These are phyloP conservation scores for Vitis hybrid DNA, from an alignment of 177 flowering plant genomes.

Conservation along the genomic window DNA sequence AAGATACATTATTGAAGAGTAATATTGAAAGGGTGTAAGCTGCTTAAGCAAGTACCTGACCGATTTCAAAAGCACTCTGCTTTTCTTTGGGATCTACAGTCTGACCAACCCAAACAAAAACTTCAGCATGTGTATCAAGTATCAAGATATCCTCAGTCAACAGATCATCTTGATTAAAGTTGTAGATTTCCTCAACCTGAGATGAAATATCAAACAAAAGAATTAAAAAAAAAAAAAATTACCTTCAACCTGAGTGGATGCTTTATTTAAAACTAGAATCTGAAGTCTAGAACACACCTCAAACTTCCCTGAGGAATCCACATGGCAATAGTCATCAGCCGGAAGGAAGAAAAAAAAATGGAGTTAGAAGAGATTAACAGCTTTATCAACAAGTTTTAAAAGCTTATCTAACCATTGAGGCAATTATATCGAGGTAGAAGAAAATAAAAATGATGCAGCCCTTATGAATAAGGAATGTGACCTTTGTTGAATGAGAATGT, in stretches of 20 bases:
- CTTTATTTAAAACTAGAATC: not conserved
- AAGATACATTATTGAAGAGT: conserved; percentile 8
- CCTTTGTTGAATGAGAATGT: conserved; percentile 80
- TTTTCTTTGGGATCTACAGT: conserved; percentile 84
- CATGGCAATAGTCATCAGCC: conserved; percentile 19
- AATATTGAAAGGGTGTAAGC: not conserved
- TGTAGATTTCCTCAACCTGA: conserved; percentile 89
- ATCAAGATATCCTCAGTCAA: conserved; percentile 93
- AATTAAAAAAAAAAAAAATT: not conserved
- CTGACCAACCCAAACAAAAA: conserved; percentile 97
- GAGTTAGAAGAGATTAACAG: conserved; percentile 18
- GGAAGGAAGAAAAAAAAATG: not conserved
- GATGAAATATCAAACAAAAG: not conserved
- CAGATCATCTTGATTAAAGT: conserved; percentile 94
- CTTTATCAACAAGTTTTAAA: conserved; percentile 1
- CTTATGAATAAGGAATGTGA: conserved; percentile 22
- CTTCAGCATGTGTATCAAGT: conserved; percentile 95
- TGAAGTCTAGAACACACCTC: conserved; percentile 54
- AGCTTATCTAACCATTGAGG: not conserved
- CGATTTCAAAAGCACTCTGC: conserved; percentile 87
- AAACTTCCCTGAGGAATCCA: conserved; percentile 76
- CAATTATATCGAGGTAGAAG: not conserved
- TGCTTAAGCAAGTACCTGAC: conserved; percentile 52
- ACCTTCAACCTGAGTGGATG: too few species aligned
- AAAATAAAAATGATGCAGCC: conserved; percentile 3